These are phyloP conservation scores for Tilletia indica DNA, from an alignment of 1,284 basidiomycete species.

Conservation along the genomic window DNA sequence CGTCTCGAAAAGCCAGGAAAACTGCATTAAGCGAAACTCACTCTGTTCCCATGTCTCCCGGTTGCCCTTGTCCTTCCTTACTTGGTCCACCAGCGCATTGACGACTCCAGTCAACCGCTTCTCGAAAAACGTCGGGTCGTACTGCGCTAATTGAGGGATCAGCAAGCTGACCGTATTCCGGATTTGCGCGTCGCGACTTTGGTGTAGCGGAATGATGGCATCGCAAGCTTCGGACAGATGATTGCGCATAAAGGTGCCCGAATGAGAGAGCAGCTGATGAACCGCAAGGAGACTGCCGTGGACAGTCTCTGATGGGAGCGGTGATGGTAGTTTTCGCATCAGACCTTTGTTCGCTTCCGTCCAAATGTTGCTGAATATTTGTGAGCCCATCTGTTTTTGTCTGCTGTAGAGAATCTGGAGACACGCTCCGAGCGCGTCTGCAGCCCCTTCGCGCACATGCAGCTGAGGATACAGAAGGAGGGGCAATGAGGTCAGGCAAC, in stretches of 20 bases:
- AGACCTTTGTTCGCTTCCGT: constrained; percentile 85
- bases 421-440: constrained; percentile 54
- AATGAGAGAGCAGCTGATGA: constrained; percentile 85
- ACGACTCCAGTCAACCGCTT: constrained; percentile 48
- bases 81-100: constrained; percentile 45
- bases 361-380: constrained; percentile 58
- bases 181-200: constrained; percentile 82
- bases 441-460: constrained; percentile 51
- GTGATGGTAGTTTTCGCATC: constrained; percentile 65
- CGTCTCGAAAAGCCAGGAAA: background rate
- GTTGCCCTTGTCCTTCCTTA: constrained; percentile 43
- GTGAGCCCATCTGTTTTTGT: constrained; percentile 55
- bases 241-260: constrained; percentile 93
- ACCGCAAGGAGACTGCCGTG: constrained; percentile 91
- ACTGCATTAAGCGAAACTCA: background rate
- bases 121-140: constrained; percentile 37
- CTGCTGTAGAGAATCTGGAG: constrained; percentile 51
- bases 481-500: background rate
- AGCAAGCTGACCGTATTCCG: constrained; percentile 61
- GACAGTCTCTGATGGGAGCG: constrained; percentile 69
- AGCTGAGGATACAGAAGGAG: constrained; percentile 22
- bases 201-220: constrained; percentile 87
- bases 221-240: constrained; percentile 86
- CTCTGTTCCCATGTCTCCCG: constrained; percentile 12
- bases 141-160: constrained; percentile 50